Evolutionary conservation across 257 asterid genomes (phyloP).

Genomic region (Sherardia arvensis): DNA sequence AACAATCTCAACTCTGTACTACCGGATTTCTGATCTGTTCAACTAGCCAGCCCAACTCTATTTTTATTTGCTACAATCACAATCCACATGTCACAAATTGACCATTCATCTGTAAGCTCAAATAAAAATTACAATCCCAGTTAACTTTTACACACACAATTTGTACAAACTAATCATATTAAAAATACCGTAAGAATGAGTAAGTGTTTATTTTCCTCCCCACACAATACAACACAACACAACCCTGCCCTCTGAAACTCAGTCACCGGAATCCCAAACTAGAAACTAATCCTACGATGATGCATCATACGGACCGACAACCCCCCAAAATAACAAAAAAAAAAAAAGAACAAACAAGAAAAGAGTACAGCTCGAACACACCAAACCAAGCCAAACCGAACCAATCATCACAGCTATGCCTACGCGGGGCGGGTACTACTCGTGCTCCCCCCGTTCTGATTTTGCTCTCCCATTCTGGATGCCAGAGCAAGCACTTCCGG

Average conservation of each 20-base stretch:
- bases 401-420: not conserved
- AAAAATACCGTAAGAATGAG: too few relatives aligned
- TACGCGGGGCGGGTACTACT: constrained; percentile 32
- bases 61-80: too few relatives aligned
- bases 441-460: constrained; percentile 50
- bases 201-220: not conserved
- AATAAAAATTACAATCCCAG: too few relatives aligned
- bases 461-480: constrained; percentile 70
- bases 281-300: not conserved
- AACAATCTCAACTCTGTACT: too few relatives aligned
- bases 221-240: not conserved
- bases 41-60: too few relatives aligned
- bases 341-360: not conserved
- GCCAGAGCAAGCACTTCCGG: constrained; percentile 94
- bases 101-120: too few relatives aligned
- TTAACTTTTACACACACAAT: too few relatives aligned
- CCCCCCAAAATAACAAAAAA: constrained; percentile 1
- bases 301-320: constrained; percentile 16
- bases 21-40: too few relatives aligned
- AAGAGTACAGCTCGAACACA: not conserved
- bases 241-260: too few relatives aligned
- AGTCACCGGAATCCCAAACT: not conserved
- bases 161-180: not conserved
- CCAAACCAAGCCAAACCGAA: not conserved
- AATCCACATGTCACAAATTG: too few relatives aligned